These are phyloP conservation scores for Ceratobasidium sp. DNA, from an alignment of 1,284 basidiomycete genomes.

Conservation along the genomic window DNA sequence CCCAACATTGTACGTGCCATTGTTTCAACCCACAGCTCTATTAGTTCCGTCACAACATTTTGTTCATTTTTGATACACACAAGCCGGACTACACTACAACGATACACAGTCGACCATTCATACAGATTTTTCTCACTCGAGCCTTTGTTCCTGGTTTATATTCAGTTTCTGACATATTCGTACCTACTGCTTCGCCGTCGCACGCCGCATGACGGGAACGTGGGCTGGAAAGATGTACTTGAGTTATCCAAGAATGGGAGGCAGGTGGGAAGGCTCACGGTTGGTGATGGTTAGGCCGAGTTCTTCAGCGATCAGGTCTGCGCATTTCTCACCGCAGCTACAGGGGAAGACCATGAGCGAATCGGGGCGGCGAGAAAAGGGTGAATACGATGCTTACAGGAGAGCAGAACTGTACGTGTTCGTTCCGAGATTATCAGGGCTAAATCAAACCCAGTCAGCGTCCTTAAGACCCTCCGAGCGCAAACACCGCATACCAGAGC, in stretches of 20 bases:
- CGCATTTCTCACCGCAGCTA: slow-evolving; percentile 77
- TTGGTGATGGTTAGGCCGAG: slow-evolving; percentile 61
- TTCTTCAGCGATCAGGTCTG: slow-evolving; percentile 70
- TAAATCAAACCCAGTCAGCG: slow-evolving; percentile 28
- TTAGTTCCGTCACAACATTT: too few species aligned
- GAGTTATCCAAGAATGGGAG: not conserved
- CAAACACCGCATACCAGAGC: slow-evolving; percentile 35
- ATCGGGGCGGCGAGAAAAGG: not conserved
- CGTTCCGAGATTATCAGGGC: slow-evolving; percentile 74
- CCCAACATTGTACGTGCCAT: too few species aligned
- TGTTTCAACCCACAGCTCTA: too few species aligned
- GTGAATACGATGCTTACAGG: slow-evolving; percentile 2
- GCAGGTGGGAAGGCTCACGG: not conserved
- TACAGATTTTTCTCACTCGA: too few species aligned
- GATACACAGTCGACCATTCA: too few species aligned
- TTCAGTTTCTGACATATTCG: not conserved
- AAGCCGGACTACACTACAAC: too few species aligned
- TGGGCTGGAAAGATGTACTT: not conserved
- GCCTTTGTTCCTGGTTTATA: not conserved
- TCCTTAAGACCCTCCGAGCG: too few species aligned
- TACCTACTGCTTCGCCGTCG: slow-evolving; percentile 23
- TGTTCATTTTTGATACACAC: too few species aligned
- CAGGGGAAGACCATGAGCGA: slow-evolving; percentile 70
- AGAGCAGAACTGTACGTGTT: slow-evolving; percentile 56
- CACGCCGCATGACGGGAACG: slow-evolving; percentile 36